Percentiles rank a stretch among this genome's conserved stretches.
Evolutionary conservation across 768 basidiomycete species (phyloP).

Genomic region (Termitomyces bulborhizus): DNA sequence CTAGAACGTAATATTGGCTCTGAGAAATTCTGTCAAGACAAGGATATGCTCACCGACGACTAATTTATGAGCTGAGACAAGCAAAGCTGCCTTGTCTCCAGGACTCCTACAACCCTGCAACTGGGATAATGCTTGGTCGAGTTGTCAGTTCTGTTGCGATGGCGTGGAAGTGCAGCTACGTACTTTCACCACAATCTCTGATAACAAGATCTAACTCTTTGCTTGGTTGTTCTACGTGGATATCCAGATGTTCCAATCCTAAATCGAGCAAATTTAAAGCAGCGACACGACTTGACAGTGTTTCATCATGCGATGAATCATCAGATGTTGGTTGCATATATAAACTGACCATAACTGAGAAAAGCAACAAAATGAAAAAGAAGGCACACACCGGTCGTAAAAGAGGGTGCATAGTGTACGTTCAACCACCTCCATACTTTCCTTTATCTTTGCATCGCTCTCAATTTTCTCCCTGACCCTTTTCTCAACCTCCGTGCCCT

Average conservation of each 20-base stretch:
- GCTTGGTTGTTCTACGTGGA: constrained; percentile 59
- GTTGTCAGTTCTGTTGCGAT: neutral
- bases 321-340: constrained; percentile 64
- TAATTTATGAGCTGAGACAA: constrained; percentile 81
- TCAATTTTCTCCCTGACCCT: constrained; percentile 26
- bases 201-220: constrained; percentile 58
- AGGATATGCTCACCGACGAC: constrained; percentile 61
- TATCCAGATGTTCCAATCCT: constrained; percentile 81
- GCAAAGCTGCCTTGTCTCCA: constrained; percentile 68
- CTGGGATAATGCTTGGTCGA: constrained; percentile 25
- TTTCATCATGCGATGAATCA: constrained; percentile 86
- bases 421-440: constrained; percentile 72
- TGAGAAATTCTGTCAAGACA: neutral
- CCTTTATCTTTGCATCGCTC: constrained; percentile 43
- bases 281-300: constrained; percentile 81
- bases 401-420: constrained; percentile 62
- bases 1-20: constrained; percentile 28
- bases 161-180: constrained; percentile 17
- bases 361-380: neutral
- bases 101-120: constrained; percentile 49
- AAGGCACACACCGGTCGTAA: constrained; percentile 67
- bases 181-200: constrained; percentile 72
- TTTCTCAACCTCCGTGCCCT: constrained; percentile 26
- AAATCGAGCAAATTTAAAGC: constrained; percentile 91
- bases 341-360: constrained; percentile 36